phyloP scores from a whole-genome alignment of 192 early-diverging fungal species.

The Jimgerdemannia flammicorona region DNA sequence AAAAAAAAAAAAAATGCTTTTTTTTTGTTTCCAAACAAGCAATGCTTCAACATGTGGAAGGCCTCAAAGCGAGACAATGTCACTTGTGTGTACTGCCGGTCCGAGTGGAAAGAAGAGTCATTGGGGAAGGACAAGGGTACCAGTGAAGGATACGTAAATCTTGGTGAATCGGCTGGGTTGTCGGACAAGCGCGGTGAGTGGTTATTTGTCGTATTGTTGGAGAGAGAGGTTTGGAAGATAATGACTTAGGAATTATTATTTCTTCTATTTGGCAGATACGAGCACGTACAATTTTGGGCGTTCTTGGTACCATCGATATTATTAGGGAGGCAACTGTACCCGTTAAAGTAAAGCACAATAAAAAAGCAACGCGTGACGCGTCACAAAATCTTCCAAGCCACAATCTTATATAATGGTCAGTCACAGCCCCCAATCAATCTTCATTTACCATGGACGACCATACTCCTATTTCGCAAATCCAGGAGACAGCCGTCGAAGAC shows the following conservation, averaged over 20 bases:
- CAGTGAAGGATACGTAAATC: constrained; percentile 12
- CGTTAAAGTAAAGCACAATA: too few relatives aligned
- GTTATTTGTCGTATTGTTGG: neutral
- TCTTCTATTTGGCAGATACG: too few relatives aligned
- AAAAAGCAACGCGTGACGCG: too few relatives aligned
- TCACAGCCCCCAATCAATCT: neutral
- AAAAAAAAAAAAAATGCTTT: too few relatives aligned
- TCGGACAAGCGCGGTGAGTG: constrained; percentile 7
- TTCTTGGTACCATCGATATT: too few relatives aligned
- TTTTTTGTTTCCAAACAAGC: neutral
- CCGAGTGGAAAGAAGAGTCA: neutral
- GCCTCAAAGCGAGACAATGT: neutral
- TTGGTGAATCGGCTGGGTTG: constrained; percentile 4
- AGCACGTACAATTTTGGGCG: too few relatives aligned
- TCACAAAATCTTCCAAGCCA: neutral
- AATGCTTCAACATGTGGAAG: constrained; percentile 15
- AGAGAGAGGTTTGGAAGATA: neutral
- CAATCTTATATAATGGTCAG: too few relatives aligned
- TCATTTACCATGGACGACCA: neutral
- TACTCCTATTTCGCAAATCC: neutral
- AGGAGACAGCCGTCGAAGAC: neutral
- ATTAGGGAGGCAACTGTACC: too few relatives aligned
- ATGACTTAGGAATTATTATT: too few relatives aligned
- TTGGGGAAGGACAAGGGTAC: neutral
- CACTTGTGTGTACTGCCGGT: constrained; percentile 25